Base-by-base conservation (phyloP, 192 early-diverging fungal species). In the Chytriomyces sp. region DNA sequence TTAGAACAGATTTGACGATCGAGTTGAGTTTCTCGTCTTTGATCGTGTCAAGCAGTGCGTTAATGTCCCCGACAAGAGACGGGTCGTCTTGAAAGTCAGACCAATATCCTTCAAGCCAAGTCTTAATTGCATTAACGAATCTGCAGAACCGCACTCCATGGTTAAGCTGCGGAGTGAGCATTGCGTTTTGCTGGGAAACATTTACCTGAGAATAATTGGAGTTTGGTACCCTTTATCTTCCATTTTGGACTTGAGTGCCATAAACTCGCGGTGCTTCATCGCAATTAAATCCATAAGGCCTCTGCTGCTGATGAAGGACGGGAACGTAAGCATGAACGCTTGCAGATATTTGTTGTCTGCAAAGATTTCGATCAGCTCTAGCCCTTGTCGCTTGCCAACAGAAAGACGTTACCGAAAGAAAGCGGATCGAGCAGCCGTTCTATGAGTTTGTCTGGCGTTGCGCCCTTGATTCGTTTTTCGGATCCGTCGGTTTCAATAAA, bases 21-120 rank as follows among this genome's bases (percentile, higher is more conserved):
- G 70, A 72, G 24, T 72, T 75, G 35, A 84, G 59, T 47, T 84
- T 84, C 23, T 65, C 79, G 63, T 86, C 80, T 62, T 82, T 61
- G 16, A 84, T 62, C 5, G 75, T 72, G n/a, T 86, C 82, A 7
- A 83, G 50, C 74, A 88, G 81, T 6, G 28, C 46, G 11, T 65
- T 77, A 9, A 89, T 76, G 20, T 59, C 77, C 7, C 77, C 69
- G 64, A 82, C 77, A 28, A 89, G 60, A 8, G 61, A 65, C 49
- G 76, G 68, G 67, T 85, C 75, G 7, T 81, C 83, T 64, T 82
- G 82, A 53, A 89, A 89, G 72, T 89, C 88, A 28, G 60, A 61
- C 86, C 86, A 89, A 77, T 85, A 86, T 28, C 86, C 77, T 64
- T 88, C 86, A 16, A 88, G 64, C 88, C 88, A 89, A 44, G 80